phyloP scores from a whole-genome alignment of 306 rosid species.

The Prosopis cineraria region DNA sequence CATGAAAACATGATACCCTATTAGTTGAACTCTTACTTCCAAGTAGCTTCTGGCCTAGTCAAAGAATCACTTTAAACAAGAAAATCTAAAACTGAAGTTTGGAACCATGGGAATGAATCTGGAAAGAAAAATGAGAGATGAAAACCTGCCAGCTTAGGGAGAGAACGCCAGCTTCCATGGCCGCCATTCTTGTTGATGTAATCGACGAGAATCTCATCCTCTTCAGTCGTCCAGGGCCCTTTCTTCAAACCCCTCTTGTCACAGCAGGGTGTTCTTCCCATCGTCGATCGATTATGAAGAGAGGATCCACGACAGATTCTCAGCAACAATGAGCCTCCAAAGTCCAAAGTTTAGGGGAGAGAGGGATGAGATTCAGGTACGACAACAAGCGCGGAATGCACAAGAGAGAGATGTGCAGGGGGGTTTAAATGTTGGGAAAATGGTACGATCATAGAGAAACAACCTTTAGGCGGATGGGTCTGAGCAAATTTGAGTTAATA shows the following conservation, averaged over 20 bases:
- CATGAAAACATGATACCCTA: background rate
- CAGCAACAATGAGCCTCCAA: too few species aligned
- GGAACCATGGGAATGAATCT: background rate
- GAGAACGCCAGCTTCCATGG: slow-evolving; percentile 98
- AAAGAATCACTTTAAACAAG: background rate
- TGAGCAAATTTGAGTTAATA: background rate
- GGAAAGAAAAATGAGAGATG: background rate
- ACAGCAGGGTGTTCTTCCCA: slow-evolving; percentile 95
- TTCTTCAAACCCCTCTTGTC: slow-evolving; percentile 87
- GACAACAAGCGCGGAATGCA: slow-evolving; percentile 16
- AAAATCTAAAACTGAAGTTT: slow-evolving; percentile 2
- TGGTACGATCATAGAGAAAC: slow-evolving; percentile 22
- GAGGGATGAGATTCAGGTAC: slow-evolving; percentile 29
- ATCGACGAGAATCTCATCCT: slow-evolving; percentile 77
- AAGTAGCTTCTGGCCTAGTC: background rate
- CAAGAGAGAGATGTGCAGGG: background rate
- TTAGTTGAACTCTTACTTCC: background rate
- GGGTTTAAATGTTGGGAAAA: slow-evolving; percentile 33
- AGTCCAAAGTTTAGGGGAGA: slow-evolving; percentile 9
- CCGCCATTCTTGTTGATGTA: slow-evolving; percentile 85
- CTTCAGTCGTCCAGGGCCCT: slow-evolving; percentile 96
- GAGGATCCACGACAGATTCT: slow-evolving; percentile 16
- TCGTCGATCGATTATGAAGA: slow-evolving; percentile 30
- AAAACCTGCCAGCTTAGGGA: slow-evolving; percentile 95
- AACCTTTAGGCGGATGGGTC: background rate